Conservation (phyloP, 768 basidiomycete species). For the Austroboletus eburneus region DNA sequence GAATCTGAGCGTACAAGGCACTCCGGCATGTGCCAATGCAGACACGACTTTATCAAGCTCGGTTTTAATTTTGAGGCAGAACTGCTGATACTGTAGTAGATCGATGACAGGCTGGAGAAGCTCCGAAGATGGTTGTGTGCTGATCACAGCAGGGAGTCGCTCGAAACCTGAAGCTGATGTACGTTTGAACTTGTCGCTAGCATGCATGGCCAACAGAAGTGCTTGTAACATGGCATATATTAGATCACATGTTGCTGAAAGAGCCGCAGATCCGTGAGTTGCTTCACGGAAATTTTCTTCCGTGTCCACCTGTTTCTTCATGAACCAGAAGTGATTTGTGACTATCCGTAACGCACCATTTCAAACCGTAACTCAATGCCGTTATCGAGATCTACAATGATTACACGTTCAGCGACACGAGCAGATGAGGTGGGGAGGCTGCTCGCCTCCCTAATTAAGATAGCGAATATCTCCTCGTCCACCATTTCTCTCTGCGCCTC, state of each 20-base stretch:
- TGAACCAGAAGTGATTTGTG: constrained; percentile 3
- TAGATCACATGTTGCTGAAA: constrained; percentile 52
- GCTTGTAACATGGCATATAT: constrained; percentile 63
- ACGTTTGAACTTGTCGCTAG: constrained; percentile 40
- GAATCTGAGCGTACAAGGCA: constrained; percentile 54
- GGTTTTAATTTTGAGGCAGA: constrained; percentile 56
- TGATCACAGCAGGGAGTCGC: constrained; percentile 21
- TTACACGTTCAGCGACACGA: constrained; percentile 72
- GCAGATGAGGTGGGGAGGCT: constrained; percentile 71
- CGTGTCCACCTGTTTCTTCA: constrained; percentile 32
- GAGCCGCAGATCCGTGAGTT: constrained; percentile 11
- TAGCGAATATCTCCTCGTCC: constrained; percentile 76
- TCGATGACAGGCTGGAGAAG: constrained; percentile 76
- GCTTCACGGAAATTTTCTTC: constrained; percentile 14
- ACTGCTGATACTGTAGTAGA: constrained; percentile 72
- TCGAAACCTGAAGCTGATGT: constrained; percentile 27
- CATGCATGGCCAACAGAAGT: constrained; percentile 61
- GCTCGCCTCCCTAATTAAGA: constrained; percentile 74
- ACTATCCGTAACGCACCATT: constrained; percentile 44
- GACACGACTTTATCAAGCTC: constrained; percentile 51
- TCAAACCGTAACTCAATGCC: constrained; percentile 68
- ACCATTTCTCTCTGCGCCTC: constrained; percentile 67
- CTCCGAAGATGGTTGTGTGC: constrained; percentile 33
- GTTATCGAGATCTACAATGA: constrained; percentile 74
- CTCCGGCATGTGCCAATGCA: constrained; percentile 50